Conservation (phyloP, 1,284 basidiomycete genomes). For the Meira miltonrushii region DNA sequence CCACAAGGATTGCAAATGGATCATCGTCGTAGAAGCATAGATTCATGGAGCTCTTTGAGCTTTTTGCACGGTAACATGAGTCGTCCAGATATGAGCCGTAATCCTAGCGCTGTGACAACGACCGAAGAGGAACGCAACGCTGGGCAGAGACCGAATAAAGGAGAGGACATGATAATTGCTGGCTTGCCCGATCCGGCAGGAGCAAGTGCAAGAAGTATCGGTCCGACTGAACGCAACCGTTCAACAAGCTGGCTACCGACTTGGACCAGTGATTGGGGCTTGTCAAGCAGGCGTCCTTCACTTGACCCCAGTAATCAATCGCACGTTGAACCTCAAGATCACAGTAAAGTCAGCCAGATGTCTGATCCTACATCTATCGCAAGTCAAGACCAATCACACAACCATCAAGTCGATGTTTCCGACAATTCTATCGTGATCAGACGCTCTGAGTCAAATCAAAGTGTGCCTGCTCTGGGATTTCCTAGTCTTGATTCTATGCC, state of each 20-base stretch:
- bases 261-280: conserved; percentile 1
- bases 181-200: background rate
- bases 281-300: background rate
- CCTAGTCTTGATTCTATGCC: no score
- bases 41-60: conserved; percentile 10
- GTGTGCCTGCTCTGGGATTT: no score
- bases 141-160: background rate
- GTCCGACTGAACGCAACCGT: background rate
- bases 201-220: background rate
- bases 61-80: background rate
- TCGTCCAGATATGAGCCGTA: no score
- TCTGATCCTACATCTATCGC: background rate
- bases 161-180: background rate
- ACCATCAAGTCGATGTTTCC: background rate
- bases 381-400: background rate
- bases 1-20: background rate
- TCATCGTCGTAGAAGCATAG: conserved; percentile 8
- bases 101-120: background rate
- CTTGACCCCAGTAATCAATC: background rate
- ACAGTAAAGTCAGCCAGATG: background rate
- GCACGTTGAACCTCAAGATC: background rate
- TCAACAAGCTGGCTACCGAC: background rate
- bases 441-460: background rate
- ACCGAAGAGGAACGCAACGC: background rate
- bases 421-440: background rate